Percentiles rank a stretch among this genome's conserved stretches.
These are phyloP conservation scores for Cadophora gregata DNA, from an alignment of 2,329 filamentous ascomycete species.

Conservation along the genomic window DNA sequence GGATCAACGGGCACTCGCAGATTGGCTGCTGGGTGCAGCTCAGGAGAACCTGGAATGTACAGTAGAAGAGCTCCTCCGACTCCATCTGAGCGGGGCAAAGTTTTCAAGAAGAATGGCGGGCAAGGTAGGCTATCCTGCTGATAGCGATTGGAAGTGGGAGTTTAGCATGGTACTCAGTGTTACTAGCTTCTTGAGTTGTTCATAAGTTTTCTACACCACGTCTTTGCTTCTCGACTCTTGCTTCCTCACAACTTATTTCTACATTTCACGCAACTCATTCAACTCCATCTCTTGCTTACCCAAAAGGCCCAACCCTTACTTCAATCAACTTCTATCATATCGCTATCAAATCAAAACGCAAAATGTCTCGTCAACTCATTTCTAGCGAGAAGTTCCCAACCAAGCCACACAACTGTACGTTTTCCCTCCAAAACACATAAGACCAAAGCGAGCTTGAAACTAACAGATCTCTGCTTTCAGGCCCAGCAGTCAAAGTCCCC, in stretches of 20 bases:
- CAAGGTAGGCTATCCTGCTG: background rate
- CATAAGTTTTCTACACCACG: background rate
- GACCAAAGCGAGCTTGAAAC: background rate
- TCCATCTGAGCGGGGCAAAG: background rate
- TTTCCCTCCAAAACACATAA: background rate
- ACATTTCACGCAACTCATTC: background rate
- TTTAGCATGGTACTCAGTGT: background rate
- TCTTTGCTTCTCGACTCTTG: background rate
- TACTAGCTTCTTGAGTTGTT: background rate
- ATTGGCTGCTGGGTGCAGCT: background rate
- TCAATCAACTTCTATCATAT: background rate
- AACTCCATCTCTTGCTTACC: background rate
- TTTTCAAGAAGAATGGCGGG: background rate
- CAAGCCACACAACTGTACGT: constrained; percentile 54
- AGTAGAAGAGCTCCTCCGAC: background rate
- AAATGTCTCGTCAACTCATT: constrained; percentile 54
- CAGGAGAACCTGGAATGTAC: background rate
- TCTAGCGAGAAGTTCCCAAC: constrained; percentile 54
- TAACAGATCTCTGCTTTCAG: constrained; percentile 39
- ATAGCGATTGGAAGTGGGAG: background rate
- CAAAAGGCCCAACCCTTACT: background rate
- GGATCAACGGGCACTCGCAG: background rate
- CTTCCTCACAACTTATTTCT: background rate
- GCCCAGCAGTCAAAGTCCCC: constrained; percentile 51
- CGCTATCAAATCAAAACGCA: constrained; percentile 20